Conservation (phyloP, 352 stramenopile genomes). For the Peronospora destructor region DNA sequence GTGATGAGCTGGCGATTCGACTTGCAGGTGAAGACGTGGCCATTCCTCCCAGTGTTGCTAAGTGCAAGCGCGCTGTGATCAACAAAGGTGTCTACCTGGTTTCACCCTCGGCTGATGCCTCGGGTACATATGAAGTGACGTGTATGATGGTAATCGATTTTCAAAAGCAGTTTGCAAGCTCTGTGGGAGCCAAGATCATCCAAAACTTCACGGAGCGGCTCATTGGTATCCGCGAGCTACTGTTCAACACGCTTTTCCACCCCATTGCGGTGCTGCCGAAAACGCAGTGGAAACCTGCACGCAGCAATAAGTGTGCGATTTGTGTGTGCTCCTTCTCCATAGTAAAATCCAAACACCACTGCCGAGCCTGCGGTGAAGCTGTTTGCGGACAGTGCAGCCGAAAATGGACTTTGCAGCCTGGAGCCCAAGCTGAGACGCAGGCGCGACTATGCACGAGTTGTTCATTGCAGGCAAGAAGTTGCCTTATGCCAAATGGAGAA, state of each 20-base stretch:
- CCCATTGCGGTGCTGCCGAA: conserved; percentile 54
- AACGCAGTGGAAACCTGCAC: conserved; percentile 53
- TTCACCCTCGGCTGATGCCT: conserved; percentile 26
- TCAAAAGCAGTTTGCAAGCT: conserved; percentile 64
- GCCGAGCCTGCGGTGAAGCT: conserved; percentile 69
- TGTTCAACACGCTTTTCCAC: conserved; percentile 81
- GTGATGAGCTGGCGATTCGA: conserved; percentile 64
- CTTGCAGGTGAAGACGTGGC: conserved; percentile 54
- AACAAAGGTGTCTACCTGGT: conserved; percentile 79
- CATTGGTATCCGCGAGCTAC: conserved; percentile 71
- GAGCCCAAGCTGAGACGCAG: conserved; percentile 47
- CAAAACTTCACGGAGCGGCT: conserved; percentile 72
- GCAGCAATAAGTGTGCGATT: conserved; percentile 53
- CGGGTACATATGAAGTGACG: conserved; percentile 65
- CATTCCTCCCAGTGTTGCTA: conserved; percentile 72
- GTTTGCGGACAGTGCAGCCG: conserved; percentile 79
- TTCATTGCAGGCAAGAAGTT: conserved; percentile 65
- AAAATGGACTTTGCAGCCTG: conserved; percentile 74
- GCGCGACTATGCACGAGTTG: conserved; percentile 75
- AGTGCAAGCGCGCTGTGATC: conserved; percentile 80
- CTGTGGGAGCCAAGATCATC: conserved; percentile 60
- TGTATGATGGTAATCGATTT: conserved; percentile 85
- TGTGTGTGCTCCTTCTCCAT: conserved; percentile 67
- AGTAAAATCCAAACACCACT: conserved; percentile 73
- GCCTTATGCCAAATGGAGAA: conserved; percentile 35